Base-by-base conservation (phyloP, 257 asterid genomes). In the Coffea eugenioides region DNA sequence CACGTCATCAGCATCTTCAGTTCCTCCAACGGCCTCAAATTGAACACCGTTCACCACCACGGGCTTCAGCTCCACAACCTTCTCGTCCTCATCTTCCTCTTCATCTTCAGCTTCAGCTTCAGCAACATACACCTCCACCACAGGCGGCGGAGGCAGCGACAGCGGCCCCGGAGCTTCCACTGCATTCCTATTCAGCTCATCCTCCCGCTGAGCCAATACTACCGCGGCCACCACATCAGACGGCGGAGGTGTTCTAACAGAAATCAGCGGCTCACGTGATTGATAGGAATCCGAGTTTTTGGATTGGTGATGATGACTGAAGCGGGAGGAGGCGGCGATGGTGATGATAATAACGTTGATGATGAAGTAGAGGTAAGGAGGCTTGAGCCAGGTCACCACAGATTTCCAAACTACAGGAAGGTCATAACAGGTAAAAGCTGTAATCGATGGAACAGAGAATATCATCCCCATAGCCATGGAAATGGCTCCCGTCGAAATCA, bases 321-420 rank as follows among this genome's bases (percentile, higher is more conserved):
- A 89, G 74, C 90, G 91, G 39, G 98, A 88, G 36, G 95, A 41
- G 12, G 89, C 92, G 78, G 77, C 95, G 77, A 94, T 88, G 43
- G 90, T 83, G 77, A 94, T 80, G 85, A 94, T 91, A 82, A 94
- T 94, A 20, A 88, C 91, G 83, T 94, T 91, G 84, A 92, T 80
- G 84, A 93, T 77, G 51, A 94, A 51, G 83, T 89, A 93, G 79
- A 94, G 76, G 67, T 91, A 94, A 20, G 97, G 97, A 46, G 97
- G 97, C 82, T 85, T 93, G 69, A 91, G 61, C 89, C 92, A 90
- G 45, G 83, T 66, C 45, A 54, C 14, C 23, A 87, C 4, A 1
- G 82, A 23, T 23, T 85, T 88, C 91, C 94, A 91, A 41, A 88
- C 23, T 62, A 83, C 77, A 13, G 96, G 96, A 45, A 86, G 57